These are phyloP conservation scores for Eucalyptus grandis DNA, from an alignment of 345 rosid species.

Conservation along the genomic window DNA sequence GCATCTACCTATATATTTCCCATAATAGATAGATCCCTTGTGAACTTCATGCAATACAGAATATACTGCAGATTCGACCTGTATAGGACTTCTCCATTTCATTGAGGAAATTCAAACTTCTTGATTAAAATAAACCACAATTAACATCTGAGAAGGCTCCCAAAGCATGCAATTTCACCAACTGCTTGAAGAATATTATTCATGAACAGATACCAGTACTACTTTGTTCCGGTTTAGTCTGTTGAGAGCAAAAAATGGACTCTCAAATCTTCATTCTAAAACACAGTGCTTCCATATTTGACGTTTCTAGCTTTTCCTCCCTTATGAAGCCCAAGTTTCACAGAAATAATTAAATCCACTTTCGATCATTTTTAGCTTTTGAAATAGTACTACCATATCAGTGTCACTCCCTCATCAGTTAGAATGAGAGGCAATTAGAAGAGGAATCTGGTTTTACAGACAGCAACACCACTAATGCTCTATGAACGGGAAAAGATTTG, in stretches of 20 bases:
- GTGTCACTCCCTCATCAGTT: neutral
- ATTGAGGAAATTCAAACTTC: neutral
- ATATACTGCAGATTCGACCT: neutral
- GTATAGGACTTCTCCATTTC: neutral
- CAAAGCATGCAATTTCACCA: neutral
- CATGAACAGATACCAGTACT: neutral
- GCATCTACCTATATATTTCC: neutral
- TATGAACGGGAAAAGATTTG: neutral
- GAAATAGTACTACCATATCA: neutral
- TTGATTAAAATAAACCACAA: neutral
- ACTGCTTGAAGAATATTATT: neutral
- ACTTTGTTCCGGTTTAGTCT: neutral
- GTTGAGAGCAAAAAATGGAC: neutral
- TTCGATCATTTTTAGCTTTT: neutral
- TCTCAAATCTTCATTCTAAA: neutral
- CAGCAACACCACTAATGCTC: neutral
- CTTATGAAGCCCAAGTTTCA: neutral
- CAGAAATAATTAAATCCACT: neutral
- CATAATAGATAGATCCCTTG: neutral
- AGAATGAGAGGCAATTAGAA: neutral
- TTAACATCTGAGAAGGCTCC: neutral
- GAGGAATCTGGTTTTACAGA: neutral
- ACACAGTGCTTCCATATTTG: neutral
- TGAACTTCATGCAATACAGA: neutral
- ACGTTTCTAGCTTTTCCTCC: neutral